Evolutionary conservation across 2,329 filamentous ascomycete species (phyloP), one percentile per base, ranked within the genome.

Genomic region (Aspergillus clavatus): DNA sequence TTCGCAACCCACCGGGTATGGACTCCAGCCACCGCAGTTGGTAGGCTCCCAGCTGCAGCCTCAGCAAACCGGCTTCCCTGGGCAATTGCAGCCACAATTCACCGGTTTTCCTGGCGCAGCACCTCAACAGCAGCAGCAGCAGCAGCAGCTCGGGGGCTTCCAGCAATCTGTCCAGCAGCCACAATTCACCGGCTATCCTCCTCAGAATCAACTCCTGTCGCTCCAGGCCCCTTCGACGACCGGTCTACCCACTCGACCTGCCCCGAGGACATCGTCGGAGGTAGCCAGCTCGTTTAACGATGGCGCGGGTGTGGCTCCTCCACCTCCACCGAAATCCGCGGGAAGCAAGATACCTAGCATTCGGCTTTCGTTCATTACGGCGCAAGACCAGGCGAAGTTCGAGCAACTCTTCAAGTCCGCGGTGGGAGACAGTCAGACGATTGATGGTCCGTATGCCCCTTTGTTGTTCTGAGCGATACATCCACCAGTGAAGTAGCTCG

Each of bases 361-460:
- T 54, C 81, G 93, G 40, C 73, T 98, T 50, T 95, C 90, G 3
- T 98, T 98, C 67, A 95, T 98, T 62, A 96, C 91, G 2, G 90
- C 88, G 21, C 82, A 86, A 60, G 93, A 98, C 64, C 93, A 98
- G 70, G 81, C 88, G 61, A 96, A 95, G 72, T 98, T 98, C 59
- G 93, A 98, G 74, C 93, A 93, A 46, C 73, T 98, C 33, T 98
- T 98, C 76, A 96, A 93, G 72, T 95, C 90, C 44, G 91, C 93
- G 11, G 89, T 91, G 27, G 89, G 89, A 26, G 84, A 89, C 55
- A 81, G 79, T 47, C 84, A 90, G 59, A 86, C 90, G 43, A 82
- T 98, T 75, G 89, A 89, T 38, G 93, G 86, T 67, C 45, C 50
- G 55, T 57, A 35, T 28, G 19, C 38, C 35, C 12, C 12, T 24